Base-by-base conservation (phyloP, 352 stramenopile species). In the Phytopythium oedochilum region DNA sequence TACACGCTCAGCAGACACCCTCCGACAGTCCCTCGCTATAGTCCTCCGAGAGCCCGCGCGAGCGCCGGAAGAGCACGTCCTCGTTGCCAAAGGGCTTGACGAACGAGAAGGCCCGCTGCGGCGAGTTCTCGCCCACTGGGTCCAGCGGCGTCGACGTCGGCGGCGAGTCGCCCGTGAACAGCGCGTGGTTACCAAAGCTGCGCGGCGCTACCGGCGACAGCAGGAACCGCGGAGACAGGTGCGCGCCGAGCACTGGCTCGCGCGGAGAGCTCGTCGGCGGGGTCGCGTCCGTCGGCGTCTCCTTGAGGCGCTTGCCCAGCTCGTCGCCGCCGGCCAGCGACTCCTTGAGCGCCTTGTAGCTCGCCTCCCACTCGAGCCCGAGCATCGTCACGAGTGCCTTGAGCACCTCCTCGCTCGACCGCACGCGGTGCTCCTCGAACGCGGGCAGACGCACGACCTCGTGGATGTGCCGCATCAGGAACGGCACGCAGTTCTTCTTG, bases 401-500 rank as follows among this genome's bases (percentile, higher is more conserved):
- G 15, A 96, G 53, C 12, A 96, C 82, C 53, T 96, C 86, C 56
- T 94, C 82, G 32, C 74, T 91, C 43, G 83, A 83, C 45, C 83
- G 75, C 61, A 94, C 76, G 59, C 83, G 86, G 57, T 94, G 80
- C 40, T 88, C 74, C 25, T 73, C 68, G 54, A 81, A 95, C 26
- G 81, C 83, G 40, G 79, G 74, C 6, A 95, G 61, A 4, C 82
- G 78, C 35, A 93, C 86, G 3, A 96, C 68, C 28, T 90, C 82
- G 59, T 92, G 85, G 49, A 96, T 94, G 67, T 94, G 83, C 23
- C 76, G 78, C 71, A 96, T 86, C 47, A 96, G 64, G 57, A 90
- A 96, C 36, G 86, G 79, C 50, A 96, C 70, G 43, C 83, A 93
- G 54, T 91, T 92, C 32, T 86, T 86, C 71, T 93, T 92, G 43